Percentiles rank a stretch among this genome's conserved stretches.
Conservation (phyloP, 805 yeast genomes). For the Diddensiella transvaalensis region DNA sequence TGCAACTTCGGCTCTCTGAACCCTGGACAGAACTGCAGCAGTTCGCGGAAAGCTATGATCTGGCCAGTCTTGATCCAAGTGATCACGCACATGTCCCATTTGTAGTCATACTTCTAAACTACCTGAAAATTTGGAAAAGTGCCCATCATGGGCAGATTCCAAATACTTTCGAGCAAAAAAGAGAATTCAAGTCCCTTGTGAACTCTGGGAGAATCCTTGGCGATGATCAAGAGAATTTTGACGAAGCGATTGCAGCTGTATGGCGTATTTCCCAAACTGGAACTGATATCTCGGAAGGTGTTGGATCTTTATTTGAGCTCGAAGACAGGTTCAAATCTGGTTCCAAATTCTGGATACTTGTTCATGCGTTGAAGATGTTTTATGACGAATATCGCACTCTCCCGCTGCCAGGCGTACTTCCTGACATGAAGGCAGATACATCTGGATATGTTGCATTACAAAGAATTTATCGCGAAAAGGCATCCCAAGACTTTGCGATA, state of each 20-base stretch:
- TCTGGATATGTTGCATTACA: constrained; percentile 56
- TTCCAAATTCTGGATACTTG: constrained; percentile 58
- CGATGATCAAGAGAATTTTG: constrained; percentile 44
- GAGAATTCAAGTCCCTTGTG: constrained; percentile 40
- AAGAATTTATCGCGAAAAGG: constrained; percentile 53
- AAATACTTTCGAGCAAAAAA: constrained; percentile 39
- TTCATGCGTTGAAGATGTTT: constrained; percentile 52
- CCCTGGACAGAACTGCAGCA: constrained; percentile 69
- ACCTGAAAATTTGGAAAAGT: constrained; percentile 41
- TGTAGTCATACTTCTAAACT: constrained; percentile 56
- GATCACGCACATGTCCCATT: constrained; percentile 66
- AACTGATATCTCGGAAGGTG: constrained; percentile 20
- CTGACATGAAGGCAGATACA: constrained; percentile 87
- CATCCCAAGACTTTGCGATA: constrained; percentile 43
- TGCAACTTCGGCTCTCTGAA: constrained; percentile 60
- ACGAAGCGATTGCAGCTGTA: constrained; percentile 47
- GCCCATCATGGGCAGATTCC: constrained; percentile 26
- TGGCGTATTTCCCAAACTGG: constrained; percentile 41
- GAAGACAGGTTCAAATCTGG: not conserved
- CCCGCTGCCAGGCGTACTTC: constrained; percentile 73
- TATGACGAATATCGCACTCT: constrained; percentile 35
- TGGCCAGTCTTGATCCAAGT: constrained; percentile 41
- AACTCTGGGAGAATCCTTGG: constrained; percentile 36
- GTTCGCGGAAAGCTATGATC: constrained; percentile 49
- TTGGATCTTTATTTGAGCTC: constrained; percentile 13